Conservation (phyloP, 2,329 filamentous ascomycete species). For the Lasiodiplodia hormozganensis region DNA sequence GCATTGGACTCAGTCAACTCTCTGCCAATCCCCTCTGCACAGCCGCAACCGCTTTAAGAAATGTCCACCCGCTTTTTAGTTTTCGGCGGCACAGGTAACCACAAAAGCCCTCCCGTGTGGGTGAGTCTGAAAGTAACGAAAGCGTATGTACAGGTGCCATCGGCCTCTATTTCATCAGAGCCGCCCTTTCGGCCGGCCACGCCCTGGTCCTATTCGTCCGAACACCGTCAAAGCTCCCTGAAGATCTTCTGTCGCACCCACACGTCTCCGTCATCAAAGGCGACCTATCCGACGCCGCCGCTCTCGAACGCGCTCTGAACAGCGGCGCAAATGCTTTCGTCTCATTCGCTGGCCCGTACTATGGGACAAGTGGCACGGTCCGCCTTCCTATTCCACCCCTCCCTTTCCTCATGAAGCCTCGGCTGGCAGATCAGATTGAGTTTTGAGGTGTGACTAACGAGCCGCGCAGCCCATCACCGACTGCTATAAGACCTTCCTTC, state of each 20-base stretch:
- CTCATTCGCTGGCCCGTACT: neutral
- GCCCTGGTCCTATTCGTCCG: neutral
- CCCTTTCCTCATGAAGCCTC: neutral
- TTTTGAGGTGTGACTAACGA: no score
- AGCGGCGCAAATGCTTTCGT: neutral
- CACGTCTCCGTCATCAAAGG: neutral
- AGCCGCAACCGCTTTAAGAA: no score
- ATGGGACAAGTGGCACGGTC: neutral
- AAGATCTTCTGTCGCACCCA: neutral
- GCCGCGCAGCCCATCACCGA: neutral
- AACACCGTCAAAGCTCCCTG: neutral
- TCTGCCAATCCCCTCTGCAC: no score
- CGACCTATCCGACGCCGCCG: neutral
- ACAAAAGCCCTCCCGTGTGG: neutral
- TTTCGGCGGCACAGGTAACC: constrained; percentile 1
- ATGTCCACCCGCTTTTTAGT: constrained; percentile 1
- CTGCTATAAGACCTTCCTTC: neutral
- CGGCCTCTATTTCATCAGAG: neutral
- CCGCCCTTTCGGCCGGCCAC: constrained; percentile 2
- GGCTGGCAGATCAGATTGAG: no score
- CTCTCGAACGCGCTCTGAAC: neutral
- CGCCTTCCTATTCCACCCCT: neutral
- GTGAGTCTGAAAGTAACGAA: no score
- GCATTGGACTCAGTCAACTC: no score
- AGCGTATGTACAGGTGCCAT: neutral